phyloP scores from a whole-genome alignment of 768 basidiomycete genomes.

The Terana coerulea region DNA sequence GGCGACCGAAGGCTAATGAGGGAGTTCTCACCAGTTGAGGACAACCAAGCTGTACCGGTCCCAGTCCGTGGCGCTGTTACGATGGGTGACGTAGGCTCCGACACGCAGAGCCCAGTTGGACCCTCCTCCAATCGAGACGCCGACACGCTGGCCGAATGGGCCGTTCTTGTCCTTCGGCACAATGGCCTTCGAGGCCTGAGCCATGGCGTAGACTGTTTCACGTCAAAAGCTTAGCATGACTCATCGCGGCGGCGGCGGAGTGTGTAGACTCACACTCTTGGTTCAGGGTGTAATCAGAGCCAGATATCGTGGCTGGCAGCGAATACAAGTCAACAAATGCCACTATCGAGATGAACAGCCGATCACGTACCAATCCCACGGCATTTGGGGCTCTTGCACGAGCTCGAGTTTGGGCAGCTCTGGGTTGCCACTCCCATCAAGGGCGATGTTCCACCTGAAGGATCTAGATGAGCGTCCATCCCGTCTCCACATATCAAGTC shows the following conservation, averaged over 20 bases:
- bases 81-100: constrained; percentile 58
- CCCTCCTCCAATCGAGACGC: constrained; percentile 54
- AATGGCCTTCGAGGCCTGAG: constrained; percentile 70
- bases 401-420: constrained; percentile 59
- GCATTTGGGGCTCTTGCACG: constrained; percentile 60
- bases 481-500: background rate
- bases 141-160: constrained; percentile 68
- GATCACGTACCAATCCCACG: constrained; percentile 39
- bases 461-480: no score
- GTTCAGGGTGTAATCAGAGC: constrained; percentile 54
- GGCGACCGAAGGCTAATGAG: background rate
- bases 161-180: constrained; percentile 66
- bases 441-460: constrained; percentile 68
- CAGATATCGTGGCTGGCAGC: constrained; percentile 49
- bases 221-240: background rate
- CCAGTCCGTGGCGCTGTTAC: constrained; percentile 53
- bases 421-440: constrained; percentile 60
- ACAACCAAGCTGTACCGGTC: constrained; percentile 68
- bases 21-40: constrained; percentile 47
- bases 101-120: constrained; percentile 58
- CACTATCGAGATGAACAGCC: background rate
- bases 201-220: constrained; percentile 60
- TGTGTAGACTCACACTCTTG: constrained; percentile 56
- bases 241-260: background rate
- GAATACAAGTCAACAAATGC: background rate